Base-by-base conservation (phyloP, 176 grass and related monocot species). In the Raddia distichophylla region DNA sequence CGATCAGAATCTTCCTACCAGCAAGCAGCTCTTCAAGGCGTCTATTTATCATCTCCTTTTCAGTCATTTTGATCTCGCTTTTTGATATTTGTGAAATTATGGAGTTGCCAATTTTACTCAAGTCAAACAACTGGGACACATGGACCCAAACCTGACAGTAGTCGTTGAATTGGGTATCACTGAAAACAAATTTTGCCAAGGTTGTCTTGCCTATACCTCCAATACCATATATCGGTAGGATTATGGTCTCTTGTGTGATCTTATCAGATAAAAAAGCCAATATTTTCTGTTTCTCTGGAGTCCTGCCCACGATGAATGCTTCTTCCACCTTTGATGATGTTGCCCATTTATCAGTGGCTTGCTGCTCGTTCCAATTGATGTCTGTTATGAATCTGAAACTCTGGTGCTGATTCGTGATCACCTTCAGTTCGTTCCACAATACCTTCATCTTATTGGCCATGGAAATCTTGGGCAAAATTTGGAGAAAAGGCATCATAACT, bases 121-220 rank as follows among this genome's bases (percentile, higher is more conserved):
- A n/a, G 5, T 79, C n/a, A 81, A 86, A 78, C 5, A 32, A 35
- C 4, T 82, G 72, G 7, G 74, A 82, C 18, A 85, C 83, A 69
- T 90, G 73, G 2, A 90, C 17, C 83, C 88, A 90, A 0, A 50
- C 71, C 6, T 2, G 16, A 27, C 4, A 60, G 32, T 84, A 33
- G 0, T 46, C 44, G 5, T 54, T 51, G 40, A 73, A 74, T 3
- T 2, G 3, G 0, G 3, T 9, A 67, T 75, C 9, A 44, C 76
- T 75, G 70, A 69, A 89, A 67, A 89, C 18, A 14, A 7, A 3
- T 32, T 69, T 40, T 12, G 87, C 87, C 3, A 89, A 37, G 3
- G 75, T 89, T 19, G 81, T 85, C 68, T 89, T 89, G 10, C 87
- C 81, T 32, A 85, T 72, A 1, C 87, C 87, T 18, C 87, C 87